Evolutionary conservation across 352 stramenopile genomes (phyloP).

Genomic region (Globisporangium nagaii): DNA sequence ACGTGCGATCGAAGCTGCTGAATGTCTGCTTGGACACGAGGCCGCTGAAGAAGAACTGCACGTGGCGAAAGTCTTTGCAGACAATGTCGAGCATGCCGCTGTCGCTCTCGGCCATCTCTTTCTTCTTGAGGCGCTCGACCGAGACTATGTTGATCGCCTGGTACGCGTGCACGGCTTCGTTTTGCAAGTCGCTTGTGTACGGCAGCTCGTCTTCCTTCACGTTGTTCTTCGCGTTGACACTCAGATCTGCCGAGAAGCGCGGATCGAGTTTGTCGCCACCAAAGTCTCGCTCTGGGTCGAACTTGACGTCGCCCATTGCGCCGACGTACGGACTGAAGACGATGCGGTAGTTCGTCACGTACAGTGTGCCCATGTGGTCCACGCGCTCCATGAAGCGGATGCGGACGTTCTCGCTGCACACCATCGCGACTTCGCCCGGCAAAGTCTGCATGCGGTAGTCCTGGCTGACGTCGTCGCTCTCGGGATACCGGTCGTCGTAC

Average conservation of each 20-base stretch:
- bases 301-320: not conserved
- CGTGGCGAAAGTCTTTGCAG: slow-evolving; percentile 76
- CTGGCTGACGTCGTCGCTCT: slow-evolving; percentile 13
- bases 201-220: slow-evolving; percentile 38
- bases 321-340: slow-evolving; percentile 54
- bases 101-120: slow-evolving; percentile 71
- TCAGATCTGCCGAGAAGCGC: slow-evolving; percentile 16
- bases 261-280: not conserved
- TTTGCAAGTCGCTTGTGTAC: slow-evolving; percentile 37
- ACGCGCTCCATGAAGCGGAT: slow-evolving; percentile 46
- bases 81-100: slow-evolving; percentile 65
- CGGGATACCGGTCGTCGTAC: slow-evolving; percentile 13
- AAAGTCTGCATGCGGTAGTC: slow-evolving; percentile 44
- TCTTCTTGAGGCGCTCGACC: slow-evolving; percentile 70
- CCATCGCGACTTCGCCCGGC: slow-evolving; percentile 57
- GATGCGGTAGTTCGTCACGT: slow-evolving; percentile 78
- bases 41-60: slow-evolving; percentile 72
- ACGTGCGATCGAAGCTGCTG: slow-evolving; percentile 66
- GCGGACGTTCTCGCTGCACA: slow-evolving; percentile 55
- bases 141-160: slow-evolving; percentile 65
- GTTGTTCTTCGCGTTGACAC: slow-evolving; percentile 17
- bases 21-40: slow-evolving; percentile 78
- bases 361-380: slow-evolving; percentile 52
- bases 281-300: not conserved
- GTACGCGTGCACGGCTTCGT: slow-evolving; percentile 39